phyloP scores from a whole-genome alignment of 1,284 basidiomycete genomes.

The Spongiforma sp. region DNA sequence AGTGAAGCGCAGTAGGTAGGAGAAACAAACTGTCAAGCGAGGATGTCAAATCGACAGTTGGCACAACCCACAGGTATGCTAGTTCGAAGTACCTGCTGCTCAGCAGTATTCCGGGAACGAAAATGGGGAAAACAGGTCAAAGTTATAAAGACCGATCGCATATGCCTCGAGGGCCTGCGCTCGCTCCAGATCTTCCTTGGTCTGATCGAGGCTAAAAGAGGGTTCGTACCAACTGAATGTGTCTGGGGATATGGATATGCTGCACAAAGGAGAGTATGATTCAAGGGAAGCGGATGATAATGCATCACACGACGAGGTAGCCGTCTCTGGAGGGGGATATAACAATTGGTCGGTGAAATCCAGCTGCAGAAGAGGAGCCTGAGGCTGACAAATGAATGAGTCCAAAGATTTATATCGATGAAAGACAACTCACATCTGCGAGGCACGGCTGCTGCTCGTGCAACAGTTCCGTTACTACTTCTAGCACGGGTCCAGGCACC shows the following conservation, averaged over 20 bases:
- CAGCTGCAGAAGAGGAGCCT: background rate
- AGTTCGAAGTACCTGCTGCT: no score
- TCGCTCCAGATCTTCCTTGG: conserved; percentile 26
- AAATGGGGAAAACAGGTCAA: conserved; percentile 33
- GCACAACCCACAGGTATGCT: no score
- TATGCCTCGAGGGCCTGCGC: conserved; percentile 37
- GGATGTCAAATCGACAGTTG: no score
- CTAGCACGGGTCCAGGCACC: background rate
- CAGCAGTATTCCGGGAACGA: conserved; percentile 25
- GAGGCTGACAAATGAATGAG: conserved; percentile 1
- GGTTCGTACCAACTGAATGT: conserved; percentile 4
- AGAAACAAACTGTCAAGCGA: no score
- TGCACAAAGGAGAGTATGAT: background rate
- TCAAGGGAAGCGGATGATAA: conserved; percentile 7
- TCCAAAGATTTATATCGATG: background rate
- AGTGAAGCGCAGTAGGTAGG: no score
- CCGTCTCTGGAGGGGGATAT: conserved; percentile 10
- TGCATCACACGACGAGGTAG: background rate
- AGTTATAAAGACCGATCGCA: conserved; percentile 33
- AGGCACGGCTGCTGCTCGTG: background rate
- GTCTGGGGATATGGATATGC: conserved; percentile 7
- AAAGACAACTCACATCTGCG: conserved; percentile 19
- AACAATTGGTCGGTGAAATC: conserved; percentile 10
- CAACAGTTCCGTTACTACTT: background rate
- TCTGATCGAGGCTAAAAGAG: conserved; percentile 5